Evolutionary conservation across 306 rosid species (phyloP).

Genomic region (Prunus persica): Prunus_persica_NCBIv2 NC_034012.1:15781501-15782000

Average conservation of each 20-base stretch:
- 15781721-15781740: not conserved
- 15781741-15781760: constrained; percentile 20
- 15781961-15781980: constrained; percentile 41
- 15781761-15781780: constrained; percentile 19
- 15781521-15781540: not conserved
- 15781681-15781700: not conserved
- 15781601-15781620: not conserved
- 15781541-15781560: not conserved
- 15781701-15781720: not conserved
- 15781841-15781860: constrained; percentile 48
- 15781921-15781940: constrained; percentile 57
- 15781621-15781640: not conserved
- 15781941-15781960: constrained; percentile 80
- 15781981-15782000: constrained; percentile 70
- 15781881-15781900: constrained; percentile 48
- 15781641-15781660: not conserved
- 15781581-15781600: not conserved
- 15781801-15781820: constrained; percentile 60
- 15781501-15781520: not conserved
- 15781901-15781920: constrained; percentile 51
- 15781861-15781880: constrained; percentile 35
- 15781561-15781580: not conserved
- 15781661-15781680: not conserved
- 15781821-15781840: constrained; percentile 69
- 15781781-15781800: constrained; percentile 35